A percentile compares a stretch with the other conserved stretches of the same genome.
Conservation (phyloP, 208 protist genomes). For the Strigomonas culicis region DNA sequence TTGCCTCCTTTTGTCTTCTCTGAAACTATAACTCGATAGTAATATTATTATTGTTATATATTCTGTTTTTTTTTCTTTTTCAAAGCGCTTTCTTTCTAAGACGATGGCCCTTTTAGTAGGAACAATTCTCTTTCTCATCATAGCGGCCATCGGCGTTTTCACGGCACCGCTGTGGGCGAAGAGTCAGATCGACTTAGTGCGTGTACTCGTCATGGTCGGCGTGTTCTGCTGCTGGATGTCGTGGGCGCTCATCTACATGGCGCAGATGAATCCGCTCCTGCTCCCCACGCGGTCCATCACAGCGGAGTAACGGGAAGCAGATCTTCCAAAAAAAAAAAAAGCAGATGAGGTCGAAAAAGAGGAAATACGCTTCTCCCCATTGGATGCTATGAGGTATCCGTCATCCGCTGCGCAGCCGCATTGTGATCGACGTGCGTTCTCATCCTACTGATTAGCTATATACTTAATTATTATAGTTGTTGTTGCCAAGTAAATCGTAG, state of each 20-base stretch:
- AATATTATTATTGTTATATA: background rate
- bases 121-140: constrained; percentile 61
- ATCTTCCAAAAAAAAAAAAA: no score
- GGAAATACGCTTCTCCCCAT: no score
- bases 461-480: background rate
- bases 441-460: constrained; percentile 3
- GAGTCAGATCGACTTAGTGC: constrained; percentile 79
- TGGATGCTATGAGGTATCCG: no score
- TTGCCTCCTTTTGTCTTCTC: background rate
- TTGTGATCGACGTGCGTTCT: no score
- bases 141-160: constrained; percentile 48
- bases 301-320: constrained; percentile 30
- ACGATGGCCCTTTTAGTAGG: constrained; percentile 73
- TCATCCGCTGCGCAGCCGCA: background rate
- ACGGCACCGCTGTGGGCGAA: constrained; percentile 77
- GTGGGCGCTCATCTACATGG: constrained; percentile 92
- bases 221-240: constrained; percentile 92
- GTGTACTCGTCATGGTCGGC: constrained; percentile 54
- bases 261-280: constrained; percentile 88
- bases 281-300: constrained; percentile 86
- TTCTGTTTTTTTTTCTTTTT: constrained; percentile 2
- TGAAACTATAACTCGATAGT: background rate
- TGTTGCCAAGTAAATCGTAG: background rate
- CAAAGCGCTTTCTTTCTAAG: background rate
- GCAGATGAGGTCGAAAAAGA: no score